phyloP scores from a whole-genome alignment of 2,329 filamentous ascomycete species.

The Nannizzia gypsea region DNA sequence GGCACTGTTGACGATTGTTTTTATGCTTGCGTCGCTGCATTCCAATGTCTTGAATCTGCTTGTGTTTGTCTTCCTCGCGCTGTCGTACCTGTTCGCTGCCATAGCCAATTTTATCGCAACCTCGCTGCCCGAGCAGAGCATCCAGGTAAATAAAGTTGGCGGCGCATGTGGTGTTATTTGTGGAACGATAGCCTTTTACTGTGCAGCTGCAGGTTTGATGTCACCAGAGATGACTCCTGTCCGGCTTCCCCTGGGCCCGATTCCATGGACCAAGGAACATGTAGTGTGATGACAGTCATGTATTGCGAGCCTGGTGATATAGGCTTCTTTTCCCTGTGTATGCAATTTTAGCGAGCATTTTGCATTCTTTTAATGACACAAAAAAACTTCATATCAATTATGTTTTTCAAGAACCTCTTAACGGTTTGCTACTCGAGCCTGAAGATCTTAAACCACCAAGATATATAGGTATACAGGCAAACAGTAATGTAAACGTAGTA shows the following conservation, averaged over 20 bases:
- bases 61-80: constrained; percentile 47
- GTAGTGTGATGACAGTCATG: background rate
- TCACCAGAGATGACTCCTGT: constrained; percentile 33
- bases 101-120: constrained; percentile 41
- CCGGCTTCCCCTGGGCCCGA: constrained; percentile 31
- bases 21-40: constrained; percentile 45
- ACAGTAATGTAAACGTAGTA: too few relatives aligned
- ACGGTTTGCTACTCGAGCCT: too few relatives aligned
- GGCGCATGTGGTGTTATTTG: constrained; percentile 31
- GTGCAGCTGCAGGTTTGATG: constrained; percentile 33
- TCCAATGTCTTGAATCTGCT: constrained; percentile 48
- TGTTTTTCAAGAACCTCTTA: too few relatives aligned
- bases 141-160: constrained; percentile 36
- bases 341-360: too few relatives aligned
- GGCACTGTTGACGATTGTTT: constrained; percentile 48
- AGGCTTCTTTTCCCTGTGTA: background rate
- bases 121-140: constrained; percentile 27
- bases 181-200: constrained; percentile 31
- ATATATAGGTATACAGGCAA: too few relatives aligned
- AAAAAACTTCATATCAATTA: too few relatives aligned
- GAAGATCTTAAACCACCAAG: too few relatives aligned
- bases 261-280: constrained; percentile 12
- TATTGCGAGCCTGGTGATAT: background rate
- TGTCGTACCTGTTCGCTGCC: constrained; percentile 48
- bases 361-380: too few relatives aligned